Evolutionary conservation across 345 rosid genomes (phyloP), one percentile per base, ranked within the genome.

Genomic region (Citrus australasica): DNA sequence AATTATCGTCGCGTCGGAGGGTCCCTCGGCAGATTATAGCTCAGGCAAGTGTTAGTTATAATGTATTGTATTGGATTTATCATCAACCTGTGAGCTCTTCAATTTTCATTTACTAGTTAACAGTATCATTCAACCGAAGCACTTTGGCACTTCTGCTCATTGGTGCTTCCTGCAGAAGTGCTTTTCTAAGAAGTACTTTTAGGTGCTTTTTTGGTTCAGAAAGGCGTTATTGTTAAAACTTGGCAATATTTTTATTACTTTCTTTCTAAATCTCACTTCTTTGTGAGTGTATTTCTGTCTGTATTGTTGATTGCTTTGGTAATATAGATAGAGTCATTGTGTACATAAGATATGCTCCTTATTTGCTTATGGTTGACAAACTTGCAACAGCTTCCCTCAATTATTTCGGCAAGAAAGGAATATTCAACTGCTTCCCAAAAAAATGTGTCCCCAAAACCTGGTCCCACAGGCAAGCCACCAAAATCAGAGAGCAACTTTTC

Each of bases 1-100:
- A 90, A 84, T 78, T 89, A 42, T 84, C 99, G 4, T 82, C 83
- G 28, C 89, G 88, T 76, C 90, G 77, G 80, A 88, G 90, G 80
- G 67, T 87, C 65, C 88, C 88, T 10, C 80, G 89, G 82, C 86
- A 79, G 78, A 74, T 82, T 83, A 78, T 75, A 55, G 71, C 85
- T 79, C 81, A 84, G 95, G 93, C 85, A 81, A 68, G 89, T 85
- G 10, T 79, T 22, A 53, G 6, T 53, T 53, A 53, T 40, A 7
- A 40, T 46, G 8, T 35, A 8, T 74, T 62, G 21, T 28, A 30
- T 58, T 7, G 8, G 6, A 24, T 73, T 59, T 13, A 42, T 59
- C 27, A 35, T 66, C 35, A 63, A 63, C 33, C 37, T 17, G 35
- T 63, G 3, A 13, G 58, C 10, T 24, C 17, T 14, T 55, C 35